Conservation (phyloP, 352 stramenopile species). For the Pythium inflatum region DNA sequence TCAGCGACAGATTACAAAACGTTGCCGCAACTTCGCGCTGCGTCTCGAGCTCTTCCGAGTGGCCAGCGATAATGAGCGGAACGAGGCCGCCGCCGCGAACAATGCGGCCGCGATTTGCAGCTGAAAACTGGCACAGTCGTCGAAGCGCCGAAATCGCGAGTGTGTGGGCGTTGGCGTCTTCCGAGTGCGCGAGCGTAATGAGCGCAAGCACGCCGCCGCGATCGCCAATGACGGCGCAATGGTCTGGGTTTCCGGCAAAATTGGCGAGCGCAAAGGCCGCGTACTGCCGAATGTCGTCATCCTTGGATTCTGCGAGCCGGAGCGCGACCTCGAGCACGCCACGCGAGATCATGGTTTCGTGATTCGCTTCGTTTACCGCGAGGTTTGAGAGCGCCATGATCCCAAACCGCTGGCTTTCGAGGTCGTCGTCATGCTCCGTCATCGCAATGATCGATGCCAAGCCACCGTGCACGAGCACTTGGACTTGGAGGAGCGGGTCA, state of each 20-base stretch:
- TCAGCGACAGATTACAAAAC: constrained; percentile 94
- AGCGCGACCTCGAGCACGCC: constrained; percentile 86
- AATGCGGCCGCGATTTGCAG: constrained; percentile 88
- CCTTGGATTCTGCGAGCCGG: constrained; percentile 62
- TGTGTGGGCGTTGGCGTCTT: constrained; percentile 90
- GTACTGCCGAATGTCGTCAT: constrained; percentile 89
- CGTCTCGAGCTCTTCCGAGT: constrained; percentile 92
- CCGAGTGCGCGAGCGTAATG: constrained; percentile 86
- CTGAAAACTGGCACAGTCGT: constrained; percentile 89
- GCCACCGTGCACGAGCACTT: constrained; percentile 94
- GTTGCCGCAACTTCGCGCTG: constrained; percentile 94
- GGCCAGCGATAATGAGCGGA: constrained; percentile 82
- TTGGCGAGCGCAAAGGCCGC: constrained; percentile 94
- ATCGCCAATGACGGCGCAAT: constrained; percentile 88
- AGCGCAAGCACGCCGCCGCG: constrained; percentile 91
- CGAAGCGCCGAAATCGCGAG: constrained; percentile 92
- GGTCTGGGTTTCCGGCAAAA: constrained; percentile 87
- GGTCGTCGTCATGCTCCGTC: constrained; percentile 57
- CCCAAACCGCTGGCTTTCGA: constrained; percentile 90
- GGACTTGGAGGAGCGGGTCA: constrained; percentile 87
- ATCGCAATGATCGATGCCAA: constrained; percentile 88
- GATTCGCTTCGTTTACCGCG: constrained; percentile 94
- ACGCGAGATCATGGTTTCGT: constrained; percentile 89
- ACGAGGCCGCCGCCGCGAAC: constrained; percentile 85
- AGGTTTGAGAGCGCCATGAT: constrained; percentile 96